Conservation (phyloP, 2,329 filamentous ascomycete genomes). For the Pestalotiopsis fici region DNA sequence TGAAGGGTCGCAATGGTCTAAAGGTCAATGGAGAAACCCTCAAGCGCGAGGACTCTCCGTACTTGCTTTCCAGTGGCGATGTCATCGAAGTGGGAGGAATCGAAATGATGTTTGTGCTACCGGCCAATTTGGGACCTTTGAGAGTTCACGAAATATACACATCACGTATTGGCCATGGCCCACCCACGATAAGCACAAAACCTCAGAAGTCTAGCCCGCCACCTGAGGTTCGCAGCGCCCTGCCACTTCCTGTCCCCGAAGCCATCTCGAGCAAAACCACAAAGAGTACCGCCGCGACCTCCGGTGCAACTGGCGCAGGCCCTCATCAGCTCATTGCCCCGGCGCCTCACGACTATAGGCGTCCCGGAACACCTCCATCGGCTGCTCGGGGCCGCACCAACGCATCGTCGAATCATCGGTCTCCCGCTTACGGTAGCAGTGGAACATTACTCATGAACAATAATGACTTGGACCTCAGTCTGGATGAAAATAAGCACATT, state of each 20-base stretch:
- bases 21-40: constrained; percentile 76
- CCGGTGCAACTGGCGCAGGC: not conserved
- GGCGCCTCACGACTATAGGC: constrained; percentile 60
- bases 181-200: constrained; percentile 16
- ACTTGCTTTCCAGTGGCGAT: constrained; percentile 77
- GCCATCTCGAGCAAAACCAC: not conserved
- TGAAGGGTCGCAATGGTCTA: constrained; percentile 90
- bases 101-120: constrained; percentile 99
- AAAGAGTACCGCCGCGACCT: not conserved
- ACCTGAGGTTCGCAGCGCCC: constrained; percentile 25
- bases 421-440: constrained; percentile 37
- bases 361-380: constrained; percentile 62
- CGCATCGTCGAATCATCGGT: constrained; percentile 34
- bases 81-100: constrained; percentile 90
- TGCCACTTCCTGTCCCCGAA: constrained; percentile 24
- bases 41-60: constrained; percentile 63
- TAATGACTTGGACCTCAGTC: constrained; percentile 72
- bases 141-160: constrained; percentile 70
- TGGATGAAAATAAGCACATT: constrained; percentile 83
- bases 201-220: constrained; percentile 20
- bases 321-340: constrained; percentile 52
- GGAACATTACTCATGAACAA: constrained; percentile 46
- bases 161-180: constrained; percentile 61
- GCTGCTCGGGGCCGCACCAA: constrained; percentile 33
- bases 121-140: constrained; percentile 67